Base-by-base conservation (phyloP, 768 basidiomycete species). In the Lactarius akahatsu region DNA sequence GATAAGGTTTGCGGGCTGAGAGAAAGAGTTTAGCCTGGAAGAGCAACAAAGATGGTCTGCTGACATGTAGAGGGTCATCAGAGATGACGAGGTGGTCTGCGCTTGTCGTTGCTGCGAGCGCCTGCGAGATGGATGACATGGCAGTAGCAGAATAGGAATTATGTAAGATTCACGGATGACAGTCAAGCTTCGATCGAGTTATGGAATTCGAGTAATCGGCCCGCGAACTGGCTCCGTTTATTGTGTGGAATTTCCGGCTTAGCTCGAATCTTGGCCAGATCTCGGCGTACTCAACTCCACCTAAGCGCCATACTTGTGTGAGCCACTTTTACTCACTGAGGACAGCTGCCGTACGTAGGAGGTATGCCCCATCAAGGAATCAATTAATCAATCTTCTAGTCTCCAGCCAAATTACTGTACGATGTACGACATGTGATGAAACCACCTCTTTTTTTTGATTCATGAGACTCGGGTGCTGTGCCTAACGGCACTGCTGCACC, bases 1-100 rank as follows among this genome's bases (percentile, higher is more conserved):
- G 61, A 95, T 95, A 68, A 95, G 82, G 76, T 93, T 94, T n/a
- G 94, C 94, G 23, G 94, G 93, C 87, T 96, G 79, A 18, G 23
- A 60, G 20, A 18, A 23, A 58, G 20, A 58, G 64, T 4, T 65
- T 57, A 61, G 65, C 45, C 26, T 50, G 28, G 9, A 9, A 32
- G 0, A 5, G 38, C 23, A 47, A 55, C 36, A 28, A 65, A n/a
- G 38, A 34, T 62, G 55, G 36, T 38, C 20, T 4, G 30, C 62
- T 70, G 70, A 88, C 88, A 74, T 90, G 88, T 30, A 82, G 77
- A 28, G 86, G 86, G 76, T 89, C 86, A 3, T 76, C 73, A 18
- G 89, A 90, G 36, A 76, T 76, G 5, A 90, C 83, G 20, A 90
- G 81, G 11, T 76, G 74, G 70, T 89, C 87, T 10, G 77, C 64